phyloP scores from a whole-genome alignment of 345 rosid species.

The Rhizophora mangle region DNA sequence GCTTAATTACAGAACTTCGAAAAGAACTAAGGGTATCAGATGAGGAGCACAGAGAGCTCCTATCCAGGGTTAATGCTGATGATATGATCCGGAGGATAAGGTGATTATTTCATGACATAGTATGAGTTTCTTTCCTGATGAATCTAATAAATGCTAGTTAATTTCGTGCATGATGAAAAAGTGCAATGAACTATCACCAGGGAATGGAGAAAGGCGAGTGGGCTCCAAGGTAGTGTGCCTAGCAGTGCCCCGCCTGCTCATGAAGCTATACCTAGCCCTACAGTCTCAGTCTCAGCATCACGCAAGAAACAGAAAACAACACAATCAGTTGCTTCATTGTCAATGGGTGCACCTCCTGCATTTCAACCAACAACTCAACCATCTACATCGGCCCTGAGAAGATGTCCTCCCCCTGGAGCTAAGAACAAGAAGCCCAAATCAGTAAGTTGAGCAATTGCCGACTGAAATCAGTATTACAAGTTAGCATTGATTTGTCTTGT shows the following conservation, averaged over 20 bases:
- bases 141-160: constrained; percentile 17
- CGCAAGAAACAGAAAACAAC: constrained; percentile 82
- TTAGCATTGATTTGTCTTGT: constrained; percentile 2
- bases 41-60: constrained; percentile 86
- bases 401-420: constrained; percentile 66
- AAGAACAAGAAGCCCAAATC: constrained; percentile 79
- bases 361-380: constrained; percentile 74
- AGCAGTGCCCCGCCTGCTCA: constrained; percentile 58
- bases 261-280: constrained; percentile 72
- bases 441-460: constrained; percentile 45
- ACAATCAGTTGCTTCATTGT: constrained; percentile 75
- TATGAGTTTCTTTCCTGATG: constrained; percentile 4
- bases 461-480: not conserved
- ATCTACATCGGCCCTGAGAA: constrained; percentile 74
- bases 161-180: constrained; percentile 22
- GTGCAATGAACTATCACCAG: constrained; percentile 37
- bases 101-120: constrained; percentile 38
- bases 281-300: constrained; percentile 87
- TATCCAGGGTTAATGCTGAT: constrained; percentile 84
- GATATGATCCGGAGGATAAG: constrained; percentile 78
- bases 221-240: constrained; percentile 57
- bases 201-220: constrained; percentile 89
- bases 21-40: constrained; percentile 94
- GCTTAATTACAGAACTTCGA: constrained; percentile 92
- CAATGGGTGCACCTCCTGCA: constrained; percentile 76